Conservation (phyloP, 176 grass and related monocot genomes). For the Carex littledalei region DNA sequence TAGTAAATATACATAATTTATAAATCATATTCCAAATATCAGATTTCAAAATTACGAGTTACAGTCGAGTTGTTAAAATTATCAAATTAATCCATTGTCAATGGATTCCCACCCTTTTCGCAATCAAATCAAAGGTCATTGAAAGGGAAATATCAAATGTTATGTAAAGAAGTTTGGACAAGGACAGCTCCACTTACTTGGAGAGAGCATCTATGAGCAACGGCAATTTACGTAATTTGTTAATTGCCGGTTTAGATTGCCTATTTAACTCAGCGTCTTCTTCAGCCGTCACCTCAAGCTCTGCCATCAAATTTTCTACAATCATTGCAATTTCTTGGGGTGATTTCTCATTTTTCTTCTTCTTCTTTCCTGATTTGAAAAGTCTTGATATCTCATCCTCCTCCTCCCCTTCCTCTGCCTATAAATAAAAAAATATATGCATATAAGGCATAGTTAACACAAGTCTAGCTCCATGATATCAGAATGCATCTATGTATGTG, state of each 20-base stretch:
- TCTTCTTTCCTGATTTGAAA: constrained; percentile 78
- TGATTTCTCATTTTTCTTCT: constrained; percentile 81
- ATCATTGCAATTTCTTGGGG: constrained; percentile 87
- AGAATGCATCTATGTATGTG: background rate
- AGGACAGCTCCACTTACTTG: constrained; percentile 57
- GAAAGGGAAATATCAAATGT: background rate
- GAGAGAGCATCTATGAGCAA: constrained; percentile 90
- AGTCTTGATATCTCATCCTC: constrained; percentile 83
- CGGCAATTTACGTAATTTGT: constrained; percentile 92
- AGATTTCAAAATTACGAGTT: background rate
- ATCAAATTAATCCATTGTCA: background rate
- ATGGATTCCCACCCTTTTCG: background rate
- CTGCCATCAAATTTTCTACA: constrained; percentile 89
- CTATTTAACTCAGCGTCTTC: constrained; percentile 96
- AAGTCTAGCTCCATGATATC: background rate
- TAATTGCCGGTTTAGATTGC: constrained; percentile 89
- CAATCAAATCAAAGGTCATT: background rate
- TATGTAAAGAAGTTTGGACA: background rate
- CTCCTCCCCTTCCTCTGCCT: constrained; percentile 89
- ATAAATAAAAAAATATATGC: constrained; percentile 7
- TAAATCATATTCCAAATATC: background rate
- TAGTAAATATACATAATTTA: background rate
- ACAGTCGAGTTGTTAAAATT: background rate
- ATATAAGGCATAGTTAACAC: background rate
- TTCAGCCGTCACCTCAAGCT: constrained; percentile 88